Evolutionary conservation across 2,329 filamentous ascomycete genomes (phyloP).

Genomic region (Fusarium staphyleae): DNA sequence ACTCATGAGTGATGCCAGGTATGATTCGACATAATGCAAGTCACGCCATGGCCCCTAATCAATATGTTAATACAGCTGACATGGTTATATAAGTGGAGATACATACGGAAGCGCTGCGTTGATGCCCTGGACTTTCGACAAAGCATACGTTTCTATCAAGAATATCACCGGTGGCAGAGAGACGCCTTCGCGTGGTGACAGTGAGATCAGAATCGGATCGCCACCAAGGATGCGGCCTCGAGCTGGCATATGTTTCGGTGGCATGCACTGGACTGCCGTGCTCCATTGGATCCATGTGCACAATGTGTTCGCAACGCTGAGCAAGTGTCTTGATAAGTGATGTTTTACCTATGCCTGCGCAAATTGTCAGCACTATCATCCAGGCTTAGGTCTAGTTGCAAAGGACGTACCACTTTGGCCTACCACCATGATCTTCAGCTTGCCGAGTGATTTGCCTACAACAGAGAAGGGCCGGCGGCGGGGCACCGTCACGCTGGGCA

Average conservation of each 20-base stretch:
- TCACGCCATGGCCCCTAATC: conserved; percentile 65
- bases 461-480: conserved; percentile 87
- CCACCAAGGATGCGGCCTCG: conserved; percentile 87
- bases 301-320: conserved; percentile 87
- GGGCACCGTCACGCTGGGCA: conserved; percentile 95
- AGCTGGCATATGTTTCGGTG: conserved; percentile 78
- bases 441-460: conserved; percentile 82
- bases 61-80: conserved; percentile 51
- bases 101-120: conserved; percentile 60
- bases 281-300: conserved; percentile 80
- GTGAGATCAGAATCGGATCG: conserved; percentile 79
- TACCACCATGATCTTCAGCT: conserved; percentile 87
- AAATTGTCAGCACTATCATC: conserved; percentile 17
- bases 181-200: conserved; percentile 67
- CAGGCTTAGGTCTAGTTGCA: background rate
- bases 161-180: conserved; percentile 70
- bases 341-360: conserved; percentile 81
- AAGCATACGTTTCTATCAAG: conserved; percentile 94
- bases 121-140: conserved; percentile 79
- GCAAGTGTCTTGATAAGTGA: conserved; percentile 88
- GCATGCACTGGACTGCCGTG: conserved; percentile 48
- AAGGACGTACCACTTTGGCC: conserved; percentile 71
- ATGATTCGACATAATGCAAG: conserved; percentile 73
- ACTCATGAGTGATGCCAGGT: conserved; percentile 41
- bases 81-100: conserved; percentile 2